phyloP scores from a whole-genome alignment of 2,329 filamentous ascomycete species.

The Ciborinia camelliae region DNA sequence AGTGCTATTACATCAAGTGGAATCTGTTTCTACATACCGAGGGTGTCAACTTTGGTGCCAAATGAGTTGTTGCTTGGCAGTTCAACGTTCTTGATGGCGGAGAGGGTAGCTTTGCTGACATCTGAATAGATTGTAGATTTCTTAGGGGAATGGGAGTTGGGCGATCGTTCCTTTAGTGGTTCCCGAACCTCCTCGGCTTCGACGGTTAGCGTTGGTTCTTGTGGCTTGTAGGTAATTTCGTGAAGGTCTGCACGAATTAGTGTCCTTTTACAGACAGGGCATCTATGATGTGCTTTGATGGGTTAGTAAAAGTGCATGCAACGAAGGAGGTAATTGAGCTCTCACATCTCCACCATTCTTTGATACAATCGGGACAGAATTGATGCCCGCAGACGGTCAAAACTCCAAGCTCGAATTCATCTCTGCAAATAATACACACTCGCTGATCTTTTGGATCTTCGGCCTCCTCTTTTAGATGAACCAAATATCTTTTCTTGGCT shows the following conservation, averaged over 20 bases:
- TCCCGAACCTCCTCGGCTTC: conserved; percentile 52
- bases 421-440: conserved; percentile 84
- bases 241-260: conserved; percentile 69
- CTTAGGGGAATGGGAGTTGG: conserved; percentile 24
- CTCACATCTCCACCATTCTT: conserved; percentile 60
- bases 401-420: conserved; percentile 71
- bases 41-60: conserved; percentile 85
- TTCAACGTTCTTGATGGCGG: conserved; percentile 78
- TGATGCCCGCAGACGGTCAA: conserved; percentile 87
- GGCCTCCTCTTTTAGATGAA: conserved; percentile 37
- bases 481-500: conserved; percentile 72
- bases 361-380: conserved; percentile 86
- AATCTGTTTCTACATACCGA: conserved; percentile 37
- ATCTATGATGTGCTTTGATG: conserved; percentile 19
- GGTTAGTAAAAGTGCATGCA: background rate
- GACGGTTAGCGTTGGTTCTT: conserved; percentile 57
- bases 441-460: conserved; percentile 60
- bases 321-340: background rate
- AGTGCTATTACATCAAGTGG: background rate
- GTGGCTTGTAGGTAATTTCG: conserved; percentile 79
- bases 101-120: conserved; percentile 67
- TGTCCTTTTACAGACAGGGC: conserved; percentile 66
- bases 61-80: conserved; percentile 65
- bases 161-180: conserved; percentile 31
- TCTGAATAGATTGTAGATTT: conserved; percentile 68